Percentiles rank a stretch among this genome's conserved stretches.
Conservation (phyloP, 495 filamentous ascomycete species). For the Trichoderma virens region DNA sequence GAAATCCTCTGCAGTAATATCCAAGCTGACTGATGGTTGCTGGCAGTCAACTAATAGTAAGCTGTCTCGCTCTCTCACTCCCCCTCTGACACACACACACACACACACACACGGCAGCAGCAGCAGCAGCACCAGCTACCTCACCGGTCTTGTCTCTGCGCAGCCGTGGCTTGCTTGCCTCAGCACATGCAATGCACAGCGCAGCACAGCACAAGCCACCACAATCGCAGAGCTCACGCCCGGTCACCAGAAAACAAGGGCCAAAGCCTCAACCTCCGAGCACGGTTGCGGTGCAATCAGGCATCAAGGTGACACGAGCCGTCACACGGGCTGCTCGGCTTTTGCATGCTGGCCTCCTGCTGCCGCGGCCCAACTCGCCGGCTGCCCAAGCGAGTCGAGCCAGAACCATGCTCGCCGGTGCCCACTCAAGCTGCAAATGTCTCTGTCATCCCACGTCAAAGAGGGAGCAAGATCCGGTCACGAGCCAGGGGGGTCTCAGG, state of each 20-base stretch:
- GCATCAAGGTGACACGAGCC: constrained; percentile 8
- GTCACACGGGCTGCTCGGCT: background rate
- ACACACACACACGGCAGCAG: too few relatives aligned
- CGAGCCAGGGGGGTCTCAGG: constrained; percentile 2
- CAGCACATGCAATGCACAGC: too few relatives aligned
- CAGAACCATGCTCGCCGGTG: constrained; percentile 2
- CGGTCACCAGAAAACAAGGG: too few relatives aligned
- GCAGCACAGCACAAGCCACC: background rate
- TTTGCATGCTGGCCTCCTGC: background rate
- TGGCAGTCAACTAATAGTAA: too few relatives aligned
- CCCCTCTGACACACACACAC: too few relatives aligned
- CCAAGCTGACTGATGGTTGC: background rate
- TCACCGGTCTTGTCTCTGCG: background rate
- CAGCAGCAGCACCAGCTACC: background rate
- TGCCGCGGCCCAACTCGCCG: background rate
- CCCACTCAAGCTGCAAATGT: constrained; percentile 1
- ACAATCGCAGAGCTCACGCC: background rate
- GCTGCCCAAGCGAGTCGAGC: constrained; percentile 4
- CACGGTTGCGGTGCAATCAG: background rate
- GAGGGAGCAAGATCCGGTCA: background rate
- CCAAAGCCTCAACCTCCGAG: too few relatives aligned
- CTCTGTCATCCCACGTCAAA: background rate
- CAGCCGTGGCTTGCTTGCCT: background rate
- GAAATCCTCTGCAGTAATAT: background rate
- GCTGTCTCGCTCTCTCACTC: too few relatives aligned